A percentile compares a stretch with the other conserved stretches of the same genome.
Evolutionary conservation across 176 grass and related monocot species (phyloP).

Genomic region (Oryza glumipatula): DNA sequence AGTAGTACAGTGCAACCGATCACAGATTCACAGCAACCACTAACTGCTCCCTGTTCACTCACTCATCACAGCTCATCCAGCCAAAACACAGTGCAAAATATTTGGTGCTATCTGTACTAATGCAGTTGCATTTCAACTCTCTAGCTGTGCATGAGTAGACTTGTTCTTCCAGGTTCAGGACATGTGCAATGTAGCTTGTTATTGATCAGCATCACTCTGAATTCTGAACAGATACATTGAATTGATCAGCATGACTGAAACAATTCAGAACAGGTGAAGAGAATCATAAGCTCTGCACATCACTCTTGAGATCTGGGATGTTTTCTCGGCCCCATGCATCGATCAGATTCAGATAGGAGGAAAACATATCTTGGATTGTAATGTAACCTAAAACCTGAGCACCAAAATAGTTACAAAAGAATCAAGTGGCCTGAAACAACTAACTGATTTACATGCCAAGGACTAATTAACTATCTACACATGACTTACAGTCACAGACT

Average conservation of each 20-base stretch:
- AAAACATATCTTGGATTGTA: neutral
- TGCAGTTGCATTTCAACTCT: neutral
- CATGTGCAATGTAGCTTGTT: neutral
- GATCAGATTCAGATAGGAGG: neutral
- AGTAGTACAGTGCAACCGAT: neutral
- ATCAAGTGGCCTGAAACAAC: neutral
- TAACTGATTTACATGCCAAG: slow-evolving; percentile 6
- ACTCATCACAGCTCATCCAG: neutral
- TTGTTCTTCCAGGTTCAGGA: neutral
- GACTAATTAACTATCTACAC: slow-evolving; percentile 42
- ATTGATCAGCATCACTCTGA: neutral
- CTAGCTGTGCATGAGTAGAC: neutral
- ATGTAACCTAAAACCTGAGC: slow-evolving; percentile 19
- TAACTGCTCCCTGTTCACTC: neutral
- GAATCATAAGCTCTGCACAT: neutral
- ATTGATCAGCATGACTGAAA: neutral
- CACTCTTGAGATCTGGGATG: neutral
- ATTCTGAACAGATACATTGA: neutral
- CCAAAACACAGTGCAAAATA: neutral
- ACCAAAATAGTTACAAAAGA: slow-evolving; percentile 45
- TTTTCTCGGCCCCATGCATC: neutral
- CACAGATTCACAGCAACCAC: neutral
- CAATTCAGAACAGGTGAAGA: neutral
- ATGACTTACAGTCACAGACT: neutral
- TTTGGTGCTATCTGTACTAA: neutral